These are phyloP conservation scores for Eucalyptus globulus DNA, from an alignment of 345 rosid species.

Conservation along the genomic window DNA sequence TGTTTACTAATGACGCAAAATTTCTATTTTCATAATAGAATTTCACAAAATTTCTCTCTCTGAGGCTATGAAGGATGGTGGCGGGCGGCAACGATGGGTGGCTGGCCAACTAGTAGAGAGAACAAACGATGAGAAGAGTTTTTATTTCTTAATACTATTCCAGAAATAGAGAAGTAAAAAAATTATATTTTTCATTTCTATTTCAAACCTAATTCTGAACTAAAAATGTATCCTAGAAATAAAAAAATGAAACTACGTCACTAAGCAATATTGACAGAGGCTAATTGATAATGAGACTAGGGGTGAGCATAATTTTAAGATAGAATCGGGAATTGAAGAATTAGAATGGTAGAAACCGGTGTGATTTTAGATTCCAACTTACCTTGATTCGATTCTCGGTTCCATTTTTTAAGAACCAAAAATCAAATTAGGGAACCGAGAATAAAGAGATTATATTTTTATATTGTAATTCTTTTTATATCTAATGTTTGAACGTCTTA, in stretches of 20 bases:
- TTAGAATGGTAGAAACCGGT: too few relatives aligned
- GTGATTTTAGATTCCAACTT: accelerated
- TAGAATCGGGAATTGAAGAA: accelerated
- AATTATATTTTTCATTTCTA: accelerated
- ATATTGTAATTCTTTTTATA: too few relatives aligned
- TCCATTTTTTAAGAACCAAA: background rate
- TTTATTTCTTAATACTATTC: accelerated
- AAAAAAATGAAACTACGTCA: accelerated
- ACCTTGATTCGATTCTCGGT: accelerated
- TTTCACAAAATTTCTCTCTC: too few relatives aligned
- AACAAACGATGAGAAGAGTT: accelerated
- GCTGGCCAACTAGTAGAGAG: accelerated
- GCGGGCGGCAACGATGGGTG: accelerated
- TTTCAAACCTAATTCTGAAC: accelerated
- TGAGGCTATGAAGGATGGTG: accelerated
- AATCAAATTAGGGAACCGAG: accelerated
- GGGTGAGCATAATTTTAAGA: background rate
- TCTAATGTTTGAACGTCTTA: accelerated
- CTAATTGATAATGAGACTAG: background rate
- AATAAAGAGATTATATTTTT: background rate
- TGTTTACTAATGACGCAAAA: accelerated
- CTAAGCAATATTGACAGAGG: background rate
- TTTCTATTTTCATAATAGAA: accelerated
- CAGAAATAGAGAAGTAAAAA: too few relatives aligned
- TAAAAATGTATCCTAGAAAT: accelerated